Evolutionary conservation across 1,139 yeast species (phyloP).

Genomic region (Geotrichum australiense): DNA sequence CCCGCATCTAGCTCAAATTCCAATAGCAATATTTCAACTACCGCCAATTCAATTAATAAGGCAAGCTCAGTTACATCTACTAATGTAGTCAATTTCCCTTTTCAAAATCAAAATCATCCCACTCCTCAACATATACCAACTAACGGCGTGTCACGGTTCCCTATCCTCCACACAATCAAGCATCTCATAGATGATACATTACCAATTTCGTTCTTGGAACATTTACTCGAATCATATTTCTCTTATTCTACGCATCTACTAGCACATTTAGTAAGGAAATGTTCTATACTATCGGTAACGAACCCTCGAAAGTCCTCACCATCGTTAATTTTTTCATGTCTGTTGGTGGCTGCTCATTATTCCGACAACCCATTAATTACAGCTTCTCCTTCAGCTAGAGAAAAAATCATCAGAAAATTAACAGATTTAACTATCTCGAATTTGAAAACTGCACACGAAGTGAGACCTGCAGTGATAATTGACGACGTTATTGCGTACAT

Average conservation of each 20-base stretch:
- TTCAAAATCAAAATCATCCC: too few relatives aligned
- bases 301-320: constrained; percentile 33
- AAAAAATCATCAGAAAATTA: constrained; percentile 7
- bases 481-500: constrained; percentile 38
- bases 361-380: constrained; percentile 35
- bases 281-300: constrained; percentile 20
- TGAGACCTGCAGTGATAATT: constrained; percentile 21
- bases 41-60: too few relatives aligned
- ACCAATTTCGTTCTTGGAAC: constrained; percentile 13
- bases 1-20: too few relatives aligned
- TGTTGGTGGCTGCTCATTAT: constrained; percentile 36
- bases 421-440: constrained; percentile 27
- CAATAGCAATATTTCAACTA: too few relatives aligned
- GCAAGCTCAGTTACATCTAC: too few relatives aligned
- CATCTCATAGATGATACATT: constrained; percentile 10
- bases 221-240: constrained; percentile 21
- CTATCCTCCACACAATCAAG: constrained; percentile 27
- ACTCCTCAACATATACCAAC: neutral
- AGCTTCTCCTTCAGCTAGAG: constrained; percentile 25
- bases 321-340: constrained; percentile 32
- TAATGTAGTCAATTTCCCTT: too few relatives aligned
- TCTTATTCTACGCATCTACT: constrained; percentile 23
- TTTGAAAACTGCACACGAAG: constrained; percentile 24
- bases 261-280: constrained; percentile 22
- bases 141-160: constrained; percentile 24